Evolutionary conservation across 768 basidiomycete genomes (phyloP), one percentile per base, ranked within the genome.

Genomic region (Mycena leptocephala): DNA sequence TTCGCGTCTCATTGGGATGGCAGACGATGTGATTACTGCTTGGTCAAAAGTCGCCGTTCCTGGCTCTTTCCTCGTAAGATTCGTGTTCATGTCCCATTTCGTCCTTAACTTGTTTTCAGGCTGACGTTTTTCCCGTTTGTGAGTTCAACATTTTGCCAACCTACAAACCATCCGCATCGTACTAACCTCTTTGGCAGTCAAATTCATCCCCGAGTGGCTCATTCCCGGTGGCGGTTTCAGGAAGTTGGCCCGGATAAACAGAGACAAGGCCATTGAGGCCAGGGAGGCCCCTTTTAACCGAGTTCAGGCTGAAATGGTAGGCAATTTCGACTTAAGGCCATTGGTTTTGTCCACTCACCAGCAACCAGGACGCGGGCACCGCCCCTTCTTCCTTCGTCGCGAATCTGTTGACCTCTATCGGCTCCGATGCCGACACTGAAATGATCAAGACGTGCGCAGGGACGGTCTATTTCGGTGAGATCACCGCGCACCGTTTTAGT

Each of bases 181-280:
- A 59, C 32, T 59, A 18, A 59, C 32, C 28, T 59, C 32, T n/a
- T 33, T 35, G 58, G 30, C 32, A 59, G 58, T 59, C 14, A 59
- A 32, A 59, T 59, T 59, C 30, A 79, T 89, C 48, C 88, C 88
- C 9, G 81, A 81, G 16, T 88, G 88, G 88, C 80, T 89, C 70
- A 59, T 59, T 35, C 88, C 88, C n/a, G 88, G 88, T 18, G 88
- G 87, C 22, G 76, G 73, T 1, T 88, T 89, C 82, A 85, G 88
- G 79, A 41, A 73, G 53, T 82, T 80, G 67, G 88, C 87, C 0
- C 80, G 76, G 26, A 79, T 83, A 51, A 86, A 85, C 80, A 76
- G 74, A 30, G 51, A 58, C 22, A 73, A 78, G 2, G 11, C 79
- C 1, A 51, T 41, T 30, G 80, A 83, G 11, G 55, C 82, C 1